phyloP scores from a whole-genome alignment of 108 stramenopile species.

The Pseudonitzschia pungens region DNA sequence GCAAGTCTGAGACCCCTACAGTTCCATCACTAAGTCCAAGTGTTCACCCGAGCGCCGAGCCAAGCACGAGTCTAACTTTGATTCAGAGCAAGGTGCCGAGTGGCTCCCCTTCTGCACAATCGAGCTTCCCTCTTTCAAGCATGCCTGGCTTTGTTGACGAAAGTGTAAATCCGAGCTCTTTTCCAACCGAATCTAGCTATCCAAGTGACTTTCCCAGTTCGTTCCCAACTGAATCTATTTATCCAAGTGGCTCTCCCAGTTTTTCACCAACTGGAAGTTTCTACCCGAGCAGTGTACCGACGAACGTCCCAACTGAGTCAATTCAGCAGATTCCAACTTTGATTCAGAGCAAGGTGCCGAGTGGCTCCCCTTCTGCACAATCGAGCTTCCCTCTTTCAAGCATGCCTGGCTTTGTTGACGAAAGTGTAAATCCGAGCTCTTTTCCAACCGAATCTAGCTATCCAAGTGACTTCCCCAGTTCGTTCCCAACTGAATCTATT shows the following conservation, averaged over 20 bases:
- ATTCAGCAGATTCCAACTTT: too few species aligned
- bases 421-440: neutral
- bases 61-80: neutral
- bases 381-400: too few species aligned
- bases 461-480: too few species aligned
- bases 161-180: neutral
- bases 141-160: too few species aligned
- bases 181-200: neutral
- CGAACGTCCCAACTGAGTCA: neutral
- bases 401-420: too few species aligned
- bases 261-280: conserved; percentile 9
- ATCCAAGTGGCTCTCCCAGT: conserved; percentile 2
- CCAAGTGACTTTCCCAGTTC: too few species aligned
- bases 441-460: neutral
- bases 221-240: neutral
- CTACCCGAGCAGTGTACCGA: neutral
- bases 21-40: neutral
- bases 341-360: too few species aligned
- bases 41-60: neutral
- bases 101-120: neutral
- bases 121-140: too few species aligned
- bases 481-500: neutral
- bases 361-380: too few species aligned
- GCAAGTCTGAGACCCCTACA: neutral
- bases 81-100: neutral